Evolutionary conservation across 2,329 filamentous ascomycete species (phyloP).

Genomic region (Alternaria postmessia): DNA sequence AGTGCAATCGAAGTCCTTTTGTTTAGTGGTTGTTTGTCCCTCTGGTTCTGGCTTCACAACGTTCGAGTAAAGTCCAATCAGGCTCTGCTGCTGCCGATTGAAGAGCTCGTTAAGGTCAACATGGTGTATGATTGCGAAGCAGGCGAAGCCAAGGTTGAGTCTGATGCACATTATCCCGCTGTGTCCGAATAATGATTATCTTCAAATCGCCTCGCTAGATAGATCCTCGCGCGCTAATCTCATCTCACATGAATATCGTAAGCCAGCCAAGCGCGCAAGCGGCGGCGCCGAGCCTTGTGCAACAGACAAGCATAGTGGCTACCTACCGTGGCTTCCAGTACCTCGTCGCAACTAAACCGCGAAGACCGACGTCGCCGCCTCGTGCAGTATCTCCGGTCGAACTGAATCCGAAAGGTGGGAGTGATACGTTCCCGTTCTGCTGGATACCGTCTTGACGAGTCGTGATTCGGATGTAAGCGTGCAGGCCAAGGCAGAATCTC

Average conservation of each 20-base stretch:
- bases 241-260: background rate
- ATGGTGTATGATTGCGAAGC: background rate
- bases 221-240: background rate
- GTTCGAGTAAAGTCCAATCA: no score
- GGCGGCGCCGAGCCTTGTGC: background rate
- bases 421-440: background rate
- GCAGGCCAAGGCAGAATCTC: background rate
- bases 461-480: background rate
- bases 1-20: no score
- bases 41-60: no score
- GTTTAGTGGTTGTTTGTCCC: no score
- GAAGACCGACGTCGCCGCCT: background rate
- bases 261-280: background rate
- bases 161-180: background rate
- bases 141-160: background rate
- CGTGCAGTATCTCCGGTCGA: background rate
- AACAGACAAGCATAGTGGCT: background rate
- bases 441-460: background rate
- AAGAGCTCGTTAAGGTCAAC: no score
- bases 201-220: background rate
- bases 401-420: background rate
- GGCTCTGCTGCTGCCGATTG: no score
- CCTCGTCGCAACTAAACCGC: background rate
- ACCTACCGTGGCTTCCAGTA: background rate
- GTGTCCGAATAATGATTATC: background rate